Conservation (phyloP, 352 stramenopile species). For the Globisporangium alternatum region DNA sequence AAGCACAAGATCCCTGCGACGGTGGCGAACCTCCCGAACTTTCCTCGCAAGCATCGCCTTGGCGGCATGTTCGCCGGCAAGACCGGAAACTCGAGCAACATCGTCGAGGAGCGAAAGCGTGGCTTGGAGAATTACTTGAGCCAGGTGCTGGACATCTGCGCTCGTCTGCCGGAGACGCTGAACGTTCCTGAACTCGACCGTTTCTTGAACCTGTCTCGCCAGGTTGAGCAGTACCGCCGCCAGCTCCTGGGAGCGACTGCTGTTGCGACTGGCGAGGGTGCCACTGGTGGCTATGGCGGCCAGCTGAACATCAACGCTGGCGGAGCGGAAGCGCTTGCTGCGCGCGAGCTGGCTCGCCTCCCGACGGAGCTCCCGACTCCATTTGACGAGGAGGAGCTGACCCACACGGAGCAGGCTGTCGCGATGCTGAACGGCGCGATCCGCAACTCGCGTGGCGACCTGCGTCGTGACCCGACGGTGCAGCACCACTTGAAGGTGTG, state of each 20-base stretch:
- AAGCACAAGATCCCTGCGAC: conserved; percentile 72
- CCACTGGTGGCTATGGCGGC: conserved; percentile 26
- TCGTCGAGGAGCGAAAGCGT: conserved; percentile 83
- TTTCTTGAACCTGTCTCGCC: conserved; percentile 84
- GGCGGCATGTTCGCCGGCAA: conserved; percentile 82
- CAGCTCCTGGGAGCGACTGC: conserved; percentile 39
- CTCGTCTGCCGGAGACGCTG: conserved; percentile 71
- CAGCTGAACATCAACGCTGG: conserved; percentile 60
- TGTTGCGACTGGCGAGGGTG: conserved; percentile 24
- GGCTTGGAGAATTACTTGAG: conserved; percentile 80
- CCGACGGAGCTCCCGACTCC: conserved; percentile 82
- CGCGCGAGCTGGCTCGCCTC: conserved; percentile 72
- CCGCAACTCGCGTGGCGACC: conserved; percentile 73
- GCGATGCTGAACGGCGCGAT: conserved; percentile 74
- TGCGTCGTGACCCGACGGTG: conserved; percentile 76
- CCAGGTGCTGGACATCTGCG: conserved; percentile 81
- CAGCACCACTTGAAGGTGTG: conserved; percentile 87
- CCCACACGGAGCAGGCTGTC: conserved; percentile 81
- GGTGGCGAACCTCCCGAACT: conserved; percentile 59
- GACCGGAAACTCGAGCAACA: conserved; percentile 82
- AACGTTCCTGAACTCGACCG: conserved; percentile 84
- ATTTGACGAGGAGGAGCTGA: conserved; percentile 83
- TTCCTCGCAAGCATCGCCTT: conserved; percentile 84
- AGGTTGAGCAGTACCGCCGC: conserved; percentile 82
- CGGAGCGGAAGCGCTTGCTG: conserved; percentile 75